These are phyloP conservation scores for Acorus calamus DNA, from an alignment of 106 monocot species.

Conservation along the genomic window DNA sequence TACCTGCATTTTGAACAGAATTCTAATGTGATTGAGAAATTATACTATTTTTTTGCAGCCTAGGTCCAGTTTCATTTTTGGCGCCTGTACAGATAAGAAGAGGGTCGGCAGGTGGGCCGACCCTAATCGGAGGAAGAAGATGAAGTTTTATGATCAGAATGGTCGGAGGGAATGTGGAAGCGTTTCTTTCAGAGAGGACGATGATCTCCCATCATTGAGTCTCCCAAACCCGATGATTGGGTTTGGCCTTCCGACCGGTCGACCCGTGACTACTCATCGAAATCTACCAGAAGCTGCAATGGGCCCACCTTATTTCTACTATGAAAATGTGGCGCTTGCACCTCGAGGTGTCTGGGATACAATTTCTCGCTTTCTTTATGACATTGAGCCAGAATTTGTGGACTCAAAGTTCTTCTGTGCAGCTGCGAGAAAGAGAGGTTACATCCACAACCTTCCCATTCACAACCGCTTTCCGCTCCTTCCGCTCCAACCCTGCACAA, in stretches of 20 bases:
- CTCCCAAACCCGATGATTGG: constrained; percentile 80
- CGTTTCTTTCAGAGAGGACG: not conserved
- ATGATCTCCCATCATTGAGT: constrained; percentile 1
- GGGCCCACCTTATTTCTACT: constrained; percentile 86
- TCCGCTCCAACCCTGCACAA: too few relatives aligned
- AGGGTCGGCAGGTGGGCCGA: not conserved
- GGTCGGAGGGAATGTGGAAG: not conserved
- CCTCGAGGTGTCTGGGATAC: constrained; percentile 76
- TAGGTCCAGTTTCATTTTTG: not conserved
- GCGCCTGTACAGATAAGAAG: not conserved
- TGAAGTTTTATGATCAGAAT: not conserved
- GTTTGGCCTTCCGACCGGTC: constrained; percentile 50
- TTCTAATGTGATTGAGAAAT: too few relatives aligned
- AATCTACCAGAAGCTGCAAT: constrained; percentile 45
- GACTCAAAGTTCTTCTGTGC: constrained; percentile 71
- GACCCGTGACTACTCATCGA: constrained; percentile 6
- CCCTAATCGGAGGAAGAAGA: not conserved
- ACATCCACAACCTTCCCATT: constrained; percentile 22
- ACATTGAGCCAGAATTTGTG: constrained; percentile 78
- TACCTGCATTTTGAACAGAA: too few relatives aligned
- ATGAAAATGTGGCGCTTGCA: constrained; percentile 80
- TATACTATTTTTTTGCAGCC: not conserved
- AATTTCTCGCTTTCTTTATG: constrained; percentile 55
- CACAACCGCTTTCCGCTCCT: too few relatives aligned
- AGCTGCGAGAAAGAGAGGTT: constrained; percentile 52